Evolutionary conservation across 805 yeast species (phyloP).

Genomic region (Wickerhamiella sergipiensis): DNA sequence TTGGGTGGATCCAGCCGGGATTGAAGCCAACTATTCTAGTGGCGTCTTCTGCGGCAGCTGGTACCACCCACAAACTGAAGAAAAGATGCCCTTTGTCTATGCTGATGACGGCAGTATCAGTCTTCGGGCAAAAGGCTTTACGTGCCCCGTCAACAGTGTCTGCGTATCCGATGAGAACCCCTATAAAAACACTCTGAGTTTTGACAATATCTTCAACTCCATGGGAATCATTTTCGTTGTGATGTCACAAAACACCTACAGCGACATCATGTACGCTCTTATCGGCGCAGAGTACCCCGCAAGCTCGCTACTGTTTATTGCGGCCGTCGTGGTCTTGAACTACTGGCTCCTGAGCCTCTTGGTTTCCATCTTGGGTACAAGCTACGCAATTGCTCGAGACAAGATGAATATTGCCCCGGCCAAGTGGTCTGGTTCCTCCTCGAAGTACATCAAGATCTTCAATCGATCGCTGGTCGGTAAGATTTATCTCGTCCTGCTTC

Average conservation of each 20-base stretch:
- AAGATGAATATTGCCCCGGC: not conserved
- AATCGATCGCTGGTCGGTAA: constrained; percentile 6
- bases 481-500: constrained; percentile 22
- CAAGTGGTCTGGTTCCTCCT: not conserved
- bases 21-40: constrained; percentile 43
- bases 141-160: constrained; percentile 65
- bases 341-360: constrained; percentile 79
- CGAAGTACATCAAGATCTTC: not conserved
- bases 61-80: constrained; percentile 33
- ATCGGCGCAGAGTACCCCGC: constrained; percentile 76
- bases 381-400: constrained; percentile 47
- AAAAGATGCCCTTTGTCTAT: constrained; percentile 37
- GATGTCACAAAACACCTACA: constrained; percentile 81
- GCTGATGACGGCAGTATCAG: constrained; percentile 11
- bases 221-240: constrained; percentile 76
- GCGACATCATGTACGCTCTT: constrained; percentile 76
- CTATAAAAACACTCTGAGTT: constrained; percentile 52
- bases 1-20: constrained; percentile 66
- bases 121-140: constrained; percentile 53
- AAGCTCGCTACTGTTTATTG: constrained; percentile 50
- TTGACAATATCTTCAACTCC: constrained; percentile 74
- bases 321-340: constrained; percentile 56
- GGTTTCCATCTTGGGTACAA: constrained; percentile 74
- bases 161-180: constrained; percentile 57
- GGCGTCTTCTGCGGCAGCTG: constrained; percentile 75